Conservation (phyloP, 2,329 filamentous ascomycete genomes). For the Colletotrichum sp. region DNA sequence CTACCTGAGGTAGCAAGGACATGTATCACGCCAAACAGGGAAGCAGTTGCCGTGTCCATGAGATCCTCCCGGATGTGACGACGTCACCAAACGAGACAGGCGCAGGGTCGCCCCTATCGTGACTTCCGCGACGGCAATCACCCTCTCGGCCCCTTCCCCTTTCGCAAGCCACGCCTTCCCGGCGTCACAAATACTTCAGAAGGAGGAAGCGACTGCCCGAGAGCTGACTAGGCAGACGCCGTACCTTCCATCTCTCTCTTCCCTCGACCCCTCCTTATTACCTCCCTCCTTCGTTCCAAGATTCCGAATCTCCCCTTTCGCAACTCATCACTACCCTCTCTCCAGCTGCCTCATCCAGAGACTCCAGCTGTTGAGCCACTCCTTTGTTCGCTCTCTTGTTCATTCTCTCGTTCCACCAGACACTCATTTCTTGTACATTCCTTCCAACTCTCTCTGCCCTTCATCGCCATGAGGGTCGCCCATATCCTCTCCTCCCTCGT, state of each 20-base stretch:
- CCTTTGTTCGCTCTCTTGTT: neutral
- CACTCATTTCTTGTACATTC: slow-evolving; percentile 5
- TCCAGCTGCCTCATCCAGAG: neutral
- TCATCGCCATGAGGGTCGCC: slow-evolving; percentile 14
- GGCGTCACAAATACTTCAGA: neutral
- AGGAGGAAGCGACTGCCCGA: neutral
- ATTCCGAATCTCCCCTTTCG: neutral
- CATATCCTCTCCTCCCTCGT: neutral
- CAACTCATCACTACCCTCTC: neutral
- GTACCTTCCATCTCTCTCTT: neutral
- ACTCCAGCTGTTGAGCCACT: neutral
- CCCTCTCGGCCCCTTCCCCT: neutral
- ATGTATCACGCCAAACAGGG: neutral
- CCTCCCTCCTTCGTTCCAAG: neutral
- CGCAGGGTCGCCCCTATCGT: neutral
- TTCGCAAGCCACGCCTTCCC: neutral
- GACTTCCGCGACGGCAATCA: neutral
- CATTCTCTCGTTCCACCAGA: neutral
- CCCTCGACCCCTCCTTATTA: neutral
- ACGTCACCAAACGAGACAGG: neutral
- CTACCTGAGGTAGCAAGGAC: neutral
- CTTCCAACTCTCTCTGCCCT: neutral
- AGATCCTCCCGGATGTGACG: neutral
- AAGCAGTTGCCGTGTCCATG: neutral
- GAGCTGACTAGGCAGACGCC: neutral